Evolutionary conservation across 2,329 filamentous ascomycete species (phyloP).

Genomic region (Aspergillus awamori): DNA sequence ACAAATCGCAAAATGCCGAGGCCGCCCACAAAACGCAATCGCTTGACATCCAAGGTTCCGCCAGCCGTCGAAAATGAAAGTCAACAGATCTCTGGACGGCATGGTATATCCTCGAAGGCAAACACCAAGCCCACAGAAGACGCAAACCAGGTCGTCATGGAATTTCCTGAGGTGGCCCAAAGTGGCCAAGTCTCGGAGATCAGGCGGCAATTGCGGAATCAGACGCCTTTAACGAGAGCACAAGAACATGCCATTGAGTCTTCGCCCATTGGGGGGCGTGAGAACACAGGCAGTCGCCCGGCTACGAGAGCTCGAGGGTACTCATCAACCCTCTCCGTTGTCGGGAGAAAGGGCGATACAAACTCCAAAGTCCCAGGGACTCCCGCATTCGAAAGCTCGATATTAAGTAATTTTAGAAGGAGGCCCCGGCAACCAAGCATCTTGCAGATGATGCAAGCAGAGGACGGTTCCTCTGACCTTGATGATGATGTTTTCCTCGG

Average conservation of each 20-base stretch:
- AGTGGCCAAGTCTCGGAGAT: constrained; percentile 21
- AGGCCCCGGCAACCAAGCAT: constrained; percentile 50
- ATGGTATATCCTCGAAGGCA: constrained; percentile 5
- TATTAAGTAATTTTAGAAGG: constrained; percentile 49
- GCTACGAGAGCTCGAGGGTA: constrained; percentile 43
- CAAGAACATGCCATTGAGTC: constrained; percentile 40
- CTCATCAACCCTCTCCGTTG: constrained; percentile 43
- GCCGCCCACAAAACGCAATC: constrained; percentile 32
- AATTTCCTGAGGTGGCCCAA: constrained; percentile 8
- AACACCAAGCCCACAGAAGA: constrained; percentile 6
- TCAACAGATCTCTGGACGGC: background rate
- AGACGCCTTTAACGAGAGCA: constrained; percentile 36
- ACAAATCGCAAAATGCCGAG: constrained; percentile 28
- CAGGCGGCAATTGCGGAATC: constrained; percentile 27
- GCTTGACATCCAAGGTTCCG: constrained; percentile 18
- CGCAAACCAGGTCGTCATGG: constrained; percentile 3
- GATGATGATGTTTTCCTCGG: constrained; percentile 47
- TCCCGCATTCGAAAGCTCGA: constrained; percentile 46
- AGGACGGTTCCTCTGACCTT: constrained; percentile 42
- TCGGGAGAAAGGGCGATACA: constrained; percentile 41
- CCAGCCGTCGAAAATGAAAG: constrained; percentile 5
- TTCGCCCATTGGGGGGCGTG: constrained; percentile 36
- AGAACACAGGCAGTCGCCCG: constrained; percentile 38
- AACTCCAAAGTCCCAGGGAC: constrained; percentile 42
- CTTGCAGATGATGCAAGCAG: constrained; percentile 48